Conservation (phyloP, 2,329 filamentous ascomycete species). For the Aschersonia sp. region DNA sequence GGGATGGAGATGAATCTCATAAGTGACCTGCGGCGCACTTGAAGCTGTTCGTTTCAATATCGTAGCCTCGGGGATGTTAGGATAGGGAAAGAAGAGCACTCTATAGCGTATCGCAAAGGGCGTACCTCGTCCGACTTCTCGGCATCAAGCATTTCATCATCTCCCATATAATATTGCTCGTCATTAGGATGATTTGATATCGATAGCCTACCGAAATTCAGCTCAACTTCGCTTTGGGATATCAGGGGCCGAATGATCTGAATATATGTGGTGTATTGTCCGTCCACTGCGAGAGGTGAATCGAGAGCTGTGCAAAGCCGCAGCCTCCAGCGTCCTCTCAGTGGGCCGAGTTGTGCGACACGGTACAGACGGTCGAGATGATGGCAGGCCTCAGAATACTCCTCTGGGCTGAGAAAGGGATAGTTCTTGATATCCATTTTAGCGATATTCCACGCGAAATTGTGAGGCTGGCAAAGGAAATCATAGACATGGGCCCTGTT, state of each 20-base stretch:
- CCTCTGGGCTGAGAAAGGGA: constrained; percentile 43
- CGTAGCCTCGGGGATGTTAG: constrained; percentile 21
- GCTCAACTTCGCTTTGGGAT: constrained; percentile 28
- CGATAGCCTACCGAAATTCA: constrained; percentile 29
- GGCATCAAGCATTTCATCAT: constrained; percentile 32
- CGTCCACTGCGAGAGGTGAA: constrained; percentile 23
- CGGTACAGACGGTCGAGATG: constrained; percentile 44
- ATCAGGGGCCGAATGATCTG: constrained; percentile 42
- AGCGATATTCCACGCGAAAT: too few species aligned
- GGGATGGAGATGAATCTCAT: constrained; percentile 62
- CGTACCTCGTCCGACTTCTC: constrained; percentile 38
- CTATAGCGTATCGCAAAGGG: constrained; percentile 1
- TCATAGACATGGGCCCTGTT: too few species aligned
- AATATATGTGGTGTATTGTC: constrained; percentile 35
- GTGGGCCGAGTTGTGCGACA: constrained; percentile 39
- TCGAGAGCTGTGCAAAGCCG: constrained; percentile 36
- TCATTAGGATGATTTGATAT: constrained; percentile 16
- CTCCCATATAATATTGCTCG: constrained; percentile 14
- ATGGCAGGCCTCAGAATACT: constrained; percentile 53
- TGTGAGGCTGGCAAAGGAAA: too few species aligned
- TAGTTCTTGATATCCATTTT: constrained; percentile 35
- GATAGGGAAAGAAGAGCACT: constrained; percentile 6
- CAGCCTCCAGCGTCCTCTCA: constrained; percentile 40
- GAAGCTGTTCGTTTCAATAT: constrained; percentile 17
- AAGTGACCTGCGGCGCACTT: constrained; percentile 39